Conservation (phyloP, 1,139 yeast species). For the Schwanniomyces etchellsii region DNA sequence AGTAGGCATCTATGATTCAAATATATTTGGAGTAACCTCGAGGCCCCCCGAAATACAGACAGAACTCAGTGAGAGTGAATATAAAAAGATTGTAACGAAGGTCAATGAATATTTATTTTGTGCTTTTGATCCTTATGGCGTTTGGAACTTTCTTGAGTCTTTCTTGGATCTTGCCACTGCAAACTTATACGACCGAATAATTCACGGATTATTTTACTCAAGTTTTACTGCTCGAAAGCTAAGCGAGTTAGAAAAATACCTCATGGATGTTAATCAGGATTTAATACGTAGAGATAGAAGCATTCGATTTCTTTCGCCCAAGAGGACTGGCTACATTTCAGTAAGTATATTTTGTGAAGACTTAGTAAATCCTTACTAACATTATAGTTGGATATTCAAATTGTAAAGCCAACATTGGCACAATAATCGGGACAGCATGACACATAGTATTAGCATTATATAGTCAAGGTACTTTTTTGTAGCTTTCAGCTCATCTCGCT, state of each 20-base stretch:
- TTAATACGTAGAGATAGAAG: conserved; percentile 11
- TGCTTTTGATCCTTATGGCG: conserved; percentile 35
- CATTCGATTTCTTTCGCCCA: conserved; percentile 47
- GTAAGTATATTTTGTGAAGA: conserved; percentile 22
- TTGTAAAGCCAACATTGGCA: conserved; percentile 31
- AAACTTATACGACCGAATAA: conserved; percentile 21
- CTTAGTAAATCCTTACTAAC: conserved; percentile 7
- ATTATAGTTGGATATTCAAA: conserved; percentile 40
- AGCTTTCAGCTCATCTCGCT: no score
- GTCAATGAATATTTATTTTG: conserved; percentile 40
- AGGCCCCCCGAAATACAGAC: conserved; percentile 48
- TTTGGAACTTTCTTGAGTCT: conserved; percentile 33
- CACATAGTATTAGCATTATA: no score
- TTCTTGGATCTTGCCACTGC: conserved; percentile 44
- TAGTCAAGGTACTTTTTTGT: no score
- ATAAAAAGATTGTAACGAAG: conserved; percentile 29
- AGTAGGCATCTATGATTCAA: conserved; percentile 34
- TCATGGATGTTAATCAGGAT: conserved; percentile 33
- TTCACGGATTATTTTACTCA: conserved; percentile 12
- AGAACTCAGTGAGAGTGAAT: conserved; percentile 30
- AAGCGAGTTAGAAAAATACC: conserved; percentile 39
- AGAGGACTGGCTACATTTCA: conserved; percentile 57
- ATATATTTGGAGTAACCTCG: conserved; percentile 48
- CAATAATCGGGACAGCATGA: no score
- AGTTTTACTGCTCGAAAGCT: conserved; percentile 24